These are phyloP conservation scores for Hordeum marinum DNA, from an alignment of 176 grass and related monocot species.

Conservation along the genomic window DNA sequence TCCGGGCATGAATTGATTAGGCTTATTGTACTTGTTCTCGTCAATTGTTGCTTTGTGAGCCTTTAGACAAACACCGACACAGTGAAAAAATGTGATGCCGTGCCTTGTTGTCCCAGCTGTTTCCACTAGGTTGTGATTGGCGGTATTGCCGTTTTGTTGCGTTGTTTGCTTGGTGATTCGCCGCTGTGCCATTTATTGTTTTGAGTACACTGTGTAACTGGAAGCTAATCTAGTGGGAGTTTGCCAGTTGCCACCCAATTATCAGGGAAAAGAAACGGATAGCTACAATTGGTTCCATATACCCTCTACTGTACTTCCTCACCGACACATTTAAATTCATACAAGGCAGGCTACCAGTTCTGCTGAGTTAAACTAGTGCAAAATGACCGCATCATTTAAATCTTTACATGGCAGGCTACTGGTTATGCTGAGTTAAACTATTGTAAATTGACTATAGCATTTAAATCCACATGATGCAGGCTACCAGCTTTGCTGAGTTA, in stretches of 20 bases:
- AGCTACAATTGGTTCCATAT: background rate
- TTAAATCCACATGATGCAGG: background rate
- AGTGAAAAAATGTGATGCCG: background rate
- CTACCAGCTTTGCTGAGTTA: background rate
- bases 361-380: background rate
- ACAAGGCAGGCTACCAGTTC: background rate
- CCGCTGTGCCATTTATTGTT: background rate
- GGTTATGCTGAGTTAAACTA: background rate
- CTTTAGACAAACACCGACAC: background rate
- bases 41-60: constrained; percentile 12
- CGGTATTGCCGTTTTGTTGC: background rate
- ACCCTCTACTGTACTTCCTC: background rate
- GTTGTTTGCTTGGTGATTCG: background rate
- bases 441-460: background rate
- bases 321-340: background rate
- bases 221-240: background rate
- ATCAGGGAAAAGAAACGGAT: background rate
- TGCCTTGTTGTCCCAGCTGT: background rate
- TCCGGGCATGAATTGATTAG: constrained; percentile 13
- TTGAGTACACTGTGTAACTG: background rate
- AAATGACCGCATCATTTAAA: background rate
- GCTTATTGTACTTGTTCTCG: constrained; percentile 13
- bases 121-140: background rate
- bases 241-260: background rate
- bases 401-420: background rate